Evolutionary conservation across 371 early-diverging fungal genomes (phyloP), one percentile per base, ranked within the genome.

Genomic region (Vairimorpha necatrix): DNA sequence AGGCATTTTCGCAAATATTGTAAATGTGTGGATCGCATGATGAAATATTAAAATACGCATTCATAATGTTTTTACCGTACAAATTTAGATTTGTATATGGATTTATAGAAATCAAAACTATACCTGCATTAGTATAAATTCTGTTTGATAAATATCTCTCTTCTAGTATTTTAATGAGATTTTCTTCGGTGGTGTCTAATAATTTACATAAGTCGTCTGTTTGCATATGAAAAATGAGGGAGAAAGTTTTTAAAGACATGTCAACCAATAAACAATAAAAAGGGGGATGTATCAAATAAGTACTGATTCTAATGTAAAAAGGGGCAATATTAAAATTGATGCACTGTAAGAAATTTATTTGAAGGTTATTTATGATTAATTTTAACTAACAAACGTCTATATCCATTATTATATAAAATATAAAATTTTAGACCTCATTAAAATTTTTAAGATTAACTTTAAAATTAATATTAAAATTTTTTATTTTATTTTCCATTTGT

Each of bases 71-170:
- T 22, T 0, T 32, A 16, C 32, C 61, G 53, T 72, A 73, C 2
- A 75, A 18, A 46, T 75, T 65, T 32, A 79, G 6, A 20, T 50
- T n/a, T 62, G 53, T 73, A 46, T 78, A 76, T 18, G 86, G 86
- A 78, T 85, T 85, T 24, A 85, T 63, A 46, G 83, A 79, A n/a
- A 85, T 53, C 28, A 85, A 70, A 1, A 80, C 47, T 16, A 76
- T 46, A 0, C 83, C 84, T 14, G 72, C 53, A 46, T 70, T 65
- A 18, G 83, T 83, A 56, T 85, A 84, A 34, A 83, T 84, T 22
- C 32, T 70, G 0, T 58, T 61, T 18, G 38, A 39, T 16, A 53
- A 48, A 69, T 80, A 84, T 73, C 84, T 72, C 20, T 75, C 30
- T 47, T 75, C 32, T 2, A 85, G 67, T 18, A 42, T 72, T 28